phyloP scores from a whole-genome alignment of 441 rosid genomes.

The Brassica hybrid region DNA sequence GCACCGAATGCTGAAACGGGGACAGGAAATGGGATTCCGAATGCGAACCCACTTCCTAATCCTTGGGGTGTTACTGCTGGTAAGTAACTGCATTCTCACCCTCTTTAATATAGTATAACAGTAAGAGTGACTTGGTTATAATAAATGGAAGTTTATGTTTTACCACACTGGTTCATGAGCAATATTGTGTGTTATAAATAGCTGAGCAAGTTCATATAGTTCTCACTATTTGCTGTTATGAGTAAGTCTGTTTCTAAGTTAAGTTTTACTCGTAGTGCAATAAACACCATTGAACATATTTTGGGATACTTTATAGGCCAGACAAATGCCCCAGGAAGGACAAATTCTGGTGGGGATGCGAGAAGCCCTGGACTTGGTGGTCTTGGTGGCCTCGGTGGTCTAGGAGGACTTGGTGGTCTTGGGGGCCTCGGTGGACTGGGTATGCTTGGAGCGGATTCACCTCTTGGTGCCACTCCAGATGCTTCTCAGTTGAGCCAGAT shows the following conservation, averaged over 20 bases:
- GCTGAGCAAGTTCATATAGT: constrained; percentile 18
- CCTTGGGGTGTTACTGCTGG: constrained; percentile 69
- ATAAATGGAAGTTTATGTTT: constrained; percentile 17
- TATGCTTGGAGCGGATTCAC: constrained; percentile 50
- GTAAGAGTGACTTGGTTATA: constrained; percentile 5
- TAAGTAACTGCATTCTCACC: constrained; percentile 37
- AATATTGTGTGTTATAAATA: background rate
- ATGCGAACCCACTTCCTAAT: constrained; percentile 67
- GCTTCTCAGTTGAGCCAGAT: constrained; percentile 57
- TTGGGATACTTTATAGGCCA: constrained; percentile 49
- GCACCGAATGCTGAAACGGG: constrained; percentile 52
- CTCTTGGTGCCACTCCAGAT: constrained; percentile 56
- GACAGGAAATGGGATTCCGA: constrained; percentile 53
- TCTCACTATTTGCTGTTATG: constrained; percentile 7
- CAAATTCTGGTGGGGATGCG: constrained; percentile 48
- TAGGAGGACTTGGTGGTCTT: constrained; percentile 46
- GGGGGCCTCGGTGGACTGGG: constrained; percentile 51
- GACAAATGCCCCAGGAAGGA: constrained; percentile 48
- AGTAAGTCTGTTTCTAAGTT: background rate
- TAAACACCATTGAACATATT: constrained; percentile 14
- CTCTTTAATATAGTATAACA: background rate
- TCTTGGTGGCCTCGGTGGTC: constrained; percentile 44
- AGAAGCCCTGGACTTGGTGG: constrained; percentile 52
- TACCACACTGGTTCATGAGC: background rate
- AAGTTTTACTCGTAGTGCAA: background rate